phyloP scores from a whole-genome alignment of 2,329 filamentous ascomycete genomes.

The Blastomyces silverae region DNA sequence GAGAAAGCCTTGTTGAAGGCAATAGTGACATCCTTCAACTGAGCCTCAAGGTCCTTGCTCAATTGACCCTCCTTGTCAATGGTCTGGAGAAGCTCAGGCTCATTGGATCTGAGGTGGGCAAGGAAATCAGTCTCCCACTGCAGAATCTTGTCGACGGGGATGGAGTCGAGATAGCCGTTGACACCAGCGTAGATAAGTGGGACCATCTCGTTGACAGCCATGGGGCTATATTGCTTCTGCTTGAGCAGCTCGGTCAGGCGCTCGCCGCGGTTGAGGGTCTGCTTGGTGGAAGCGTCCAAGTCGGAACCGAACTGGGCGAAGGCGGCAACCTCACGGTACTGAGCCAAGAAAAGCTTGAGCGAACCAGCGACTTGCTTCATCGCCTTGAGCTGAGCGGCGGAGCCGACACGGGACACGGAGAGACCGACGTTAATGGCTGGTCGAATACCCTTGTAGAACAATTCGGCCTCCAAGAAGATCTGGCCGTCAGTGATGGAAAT shows the following conservation, averaged over 20 bases:
- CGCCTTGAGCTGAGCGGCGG: conserved; percentile 98
- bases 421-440: conserved; percentile 99
- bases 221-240: conserved; percentile 99
- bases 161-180: conserved; percentile 83
- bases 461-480: conserved; percentile 98
- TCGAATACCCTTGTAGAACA: conserved; percentile 99
- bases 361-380: conserved; percentile 99
- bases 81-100: conserved; percentile 70
- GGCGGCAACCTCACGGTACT: conserved; percentile 99
- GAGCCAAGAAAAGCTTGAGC: conserved; percentile 99
- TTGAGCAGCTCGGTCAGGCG: conserved; percentile 97
- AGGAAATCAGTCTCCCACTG: conserved; percentile 94
- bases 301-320: conserved; percentile 99
- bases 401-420: conserved; percentile 99
- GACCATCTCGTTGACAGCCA: conserved; percentile 99
- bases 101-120: conserved; percentile 82
- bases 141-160: conserved; percentile 87
- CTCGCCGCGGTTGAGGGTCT: conserved; percentile 96
- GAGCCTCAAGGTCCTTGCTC: conserved; percentile 75
- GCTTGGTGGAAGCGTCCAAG: conserved; percentile 97
- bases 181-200: conserved; percentile 99
- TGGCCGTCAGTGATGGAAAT: conserved; percentile 99
- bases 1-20: conserved; percentile 93
- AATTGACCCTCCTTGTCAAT: conserved; percentile 95
- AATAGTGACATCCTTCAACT: conserved; percentile 61